Evolutionary conservation across 1,139 yeast genomes (phyloP).

Genomic region (Williopsis jadinii): DNA sequence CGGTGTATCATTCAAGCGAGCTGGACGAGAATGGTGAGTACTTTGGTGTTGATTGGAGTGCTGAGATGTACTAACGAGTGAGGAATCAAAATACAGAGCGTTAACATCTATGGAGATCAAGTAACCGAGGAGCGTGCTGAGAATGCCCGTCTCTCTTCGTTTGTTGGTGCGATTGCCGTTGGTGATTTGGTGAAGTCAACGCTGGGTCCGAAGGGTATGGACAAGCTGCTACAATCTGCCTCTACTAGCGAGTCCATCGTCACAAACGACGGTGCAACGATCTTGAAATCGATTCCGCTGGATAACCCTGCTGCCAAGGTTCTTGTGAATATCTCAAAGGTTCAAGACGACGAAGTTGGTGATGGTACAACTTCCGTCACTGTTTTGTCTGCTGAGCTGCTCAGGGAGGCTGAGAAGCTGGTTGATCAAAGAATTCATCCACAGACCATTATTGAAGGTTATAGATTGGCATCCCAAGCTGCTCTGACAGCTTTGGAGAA

Average conservation of each 20-base stretch:
- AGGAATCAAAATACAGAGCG: constrained; percentile 28
- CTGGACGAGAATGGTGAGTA: too few species aligned
- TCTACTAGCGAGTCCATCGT: constrained; percentile 72
- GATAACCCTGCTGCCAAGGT: constrained; percentile 99
- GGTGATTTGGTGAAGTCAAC: constrained; percentile 96
- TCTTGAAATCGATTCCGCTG: constrained; percentile 85
- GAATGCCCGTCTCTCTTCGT: constrained; percentile 94
- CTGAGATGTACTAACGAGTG: too few species aligned
- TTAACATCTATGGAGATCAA: constrained; percentile 93
- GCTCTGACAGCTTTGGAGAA: constrained; percentile 77
- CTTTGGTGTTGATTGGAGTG: too few species aligned
- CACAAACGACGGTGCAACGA: constrained; percentile 98
- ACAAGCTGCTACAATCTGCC: constrained; percentile 84
- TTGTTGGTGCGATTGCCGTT: constrained; percentile 98
- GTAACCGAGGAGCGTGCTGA: constrained; percentile 97
- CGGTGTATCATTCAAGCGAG: too few species aligned
- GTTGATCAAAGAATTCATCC: constrained; percentile 95
- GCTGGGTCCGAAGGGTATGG: constrained; percentile 98
- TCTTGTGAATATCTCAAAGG: constrained; percentile 89
- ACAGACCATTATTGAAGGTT: constrained; percentile 95
- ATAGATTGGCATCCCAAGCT: constrained; percentile 76
- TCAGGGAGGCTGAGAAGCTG: constrained; percentile 91
- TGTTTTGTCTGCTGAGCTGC: constrained; percentile 82
- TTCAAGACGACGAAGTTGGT: constrained; percentile 98
- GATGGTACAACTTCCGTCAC: constrained; percentile 99